Evolutionary conservation across 192 early-diverging fungal genomes (phyloP).

Genomic region (Coemansia sp.): DNA sequence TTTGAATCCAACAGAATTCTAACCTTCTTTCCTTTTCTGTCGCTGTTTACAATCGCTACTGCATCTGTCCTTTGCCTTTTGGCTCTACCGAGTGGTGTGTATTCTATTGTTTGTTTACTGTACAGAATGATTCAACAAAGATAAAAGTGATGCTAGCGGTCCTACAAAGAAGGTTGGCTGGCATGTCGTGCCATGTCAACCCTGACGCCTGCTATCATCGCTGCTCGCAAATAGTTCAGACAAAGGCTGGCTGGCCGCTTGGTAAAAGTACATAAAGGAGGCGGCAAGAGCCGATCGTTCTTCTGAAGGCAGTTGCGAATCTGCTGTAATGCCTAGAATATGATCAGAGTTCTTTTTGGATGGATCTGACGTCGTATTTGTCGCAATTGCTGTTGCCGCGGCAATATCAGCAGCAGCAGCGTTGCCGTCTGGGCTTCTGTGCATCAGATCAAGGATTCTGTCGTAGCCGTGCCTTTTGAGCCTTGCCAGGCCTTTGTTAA

Average conservation of each 20-base stretch:
- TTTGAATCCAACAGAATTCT: no score
- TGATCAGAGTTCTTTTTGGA: background rate
- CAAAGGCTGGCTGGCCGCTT: background rate
- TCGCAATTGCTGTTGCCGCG: background rate
- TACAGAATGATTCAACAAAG: no score
- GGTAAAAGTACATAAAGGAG: slow-evolving; percentile 4
- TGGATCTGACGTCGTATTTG: background rate
- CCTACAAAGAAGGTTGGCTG: no score
- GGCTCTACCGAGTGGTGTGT: no score
- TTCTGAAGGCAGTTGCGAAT: background rate
- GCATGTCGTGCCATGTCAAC: no score
- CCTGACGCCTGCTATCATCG: no score
- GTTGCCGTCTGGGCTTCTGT: background rate
- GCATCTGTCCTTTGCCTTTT: no score
- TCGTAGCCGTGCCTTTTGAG: slow-evolving; percentile 41
- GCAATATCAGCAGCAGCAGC: background rate
- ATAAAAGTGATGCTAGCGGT: no score
- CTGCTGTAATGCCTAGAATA: background rate
- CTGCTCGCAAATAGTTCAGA: background rate
- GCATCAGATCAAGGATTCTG: slow-evolving; percentile 22
- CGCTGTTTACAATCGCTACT: no score
- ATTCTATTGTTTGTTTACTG: no score
- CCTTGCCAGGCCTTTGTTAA: slow-evolving; percentile 29
- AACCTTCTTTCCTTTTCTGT: no score
- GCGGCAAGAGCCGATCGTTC: background rate